Conservation (phyloP, 805 yeast species). For the Candida awuae region DNA sequence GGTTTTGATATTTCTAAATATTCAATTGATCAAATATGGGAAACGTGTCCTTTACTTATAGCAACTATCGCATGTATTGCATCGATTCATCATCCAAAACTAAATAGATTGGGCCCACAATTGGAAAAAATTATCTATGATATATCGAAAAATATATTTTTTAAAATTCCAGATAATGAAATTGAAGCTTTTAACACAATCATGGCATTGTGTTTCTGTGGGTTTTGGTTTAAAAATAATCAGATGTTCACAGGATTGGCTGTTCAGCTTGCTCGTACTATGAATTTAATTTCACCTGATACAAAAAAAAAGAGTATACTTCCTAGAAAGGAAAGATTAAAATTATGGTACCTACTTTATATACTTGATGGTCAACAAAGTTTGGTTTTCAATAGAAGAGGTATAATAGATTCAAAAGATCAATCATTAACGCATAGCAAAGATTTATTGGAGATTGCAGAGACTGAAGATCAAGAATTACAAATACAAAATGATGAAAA, state of each 20-base stretch:
- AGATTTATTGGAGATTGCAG: slow-evolving; percentile 25
- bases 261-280: slow-evolving; percentile 52
- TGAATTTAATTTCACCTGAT: slow-evolving; percentile 33
- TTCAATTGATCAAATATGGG: slow-evolving; percentile 44
- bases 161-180: slow-evolving; percentile 33
- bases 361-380: slow-evolving; percentile 65
- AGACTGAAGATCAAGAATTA: slow-evolving; percentile 3
- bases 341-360: slow-evolving; percentile 59
- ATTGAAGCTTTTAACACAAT: slow-evolving; percentile 50
- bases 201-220: slow-evolving; percentile 56
- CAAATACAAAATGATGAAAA: slow-evolving; percentile 1
- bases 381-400: slow-evolving; percentile 48
- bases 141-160: slow-evolving; percentile 26
- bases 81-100: slow-evolving; percentile 48
- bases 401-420: slow-evolving; percentile 43
- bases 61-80: slow-evolving; percentile 56
- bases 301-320: slow-evolving; percentile 13
- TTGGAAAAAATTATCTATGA: slow-evolving; percentile 26
- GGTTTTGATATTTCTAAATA: slow-evolving; percentile 53
- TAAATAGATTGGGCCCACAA: slow-evolving; percentile 18
- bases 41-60: slow-evolving; percentile 47
- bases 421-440: slow-evolving; percentile 36
- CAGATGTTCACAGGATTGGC: slow-evolving; percentile 64
- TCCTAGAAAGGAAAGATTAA: slow-evolving; percentile 39
- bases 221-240: slow-evolving; percentile 60